Base-by-base conservation (phyloP, 495 filamentous ascomycete genomes). In the Penicillium flavigenum region DNA sequence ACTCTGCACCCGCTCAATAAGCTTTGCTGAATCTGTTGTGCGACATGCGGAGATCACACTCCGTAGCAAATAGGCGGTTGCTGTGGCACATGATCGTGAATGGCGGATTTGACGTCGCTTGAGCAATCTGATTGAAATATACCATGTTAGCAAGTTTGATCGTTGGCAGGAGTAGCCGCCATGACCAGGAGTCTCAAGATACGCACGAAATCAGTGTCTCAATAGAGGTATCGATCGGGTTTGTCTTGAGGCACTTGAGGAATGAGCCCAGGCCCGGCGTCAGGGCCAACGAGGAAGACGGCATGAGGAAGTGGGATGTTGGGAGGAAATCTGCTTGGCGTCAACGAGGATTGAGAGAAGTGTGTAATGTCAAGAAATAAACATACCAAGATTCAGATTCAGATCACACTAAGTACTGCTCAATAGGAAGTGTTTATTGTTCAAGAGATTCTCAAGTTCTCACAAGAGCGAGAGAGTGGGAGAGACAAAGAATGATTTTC, bases 101-200 rank as follows among this genome's bases (percentile, higher is more conserved):
- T 89, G 89, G 54, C 81, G 82, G 63, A 98, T 94, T 67, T 97
- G 92, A 63, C 92, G 81, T 66, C 92, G 80, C 72, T 96, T 96
- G 36, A 98, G 83, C 34, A 96, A 85, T 46, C 91, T 96, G 34
- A 26, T 58, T 8, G 42, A 31, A 19, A 44, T 14, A 38, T 59
- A 49, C 39, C 54, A 56, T 31, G 49, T 70, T 56, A 71, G 66
- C 36, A 45, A 47, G 46, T 31, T 46, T 36, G 56, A 17, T 51
- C 9, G 34, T 43, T 19, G 29, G 53, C 17, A 36, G 16, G 38
- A 9, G 42, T 27, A 45, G 47, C 22, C 27, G 48, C 24, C 14
- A 45, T 6, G 29, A 20, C 44, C 20, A 54, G 50, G 3, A n/a
- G 16, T 17, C 43, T 16, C 8, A 8, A 38, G 20, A 57, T 34